Evolutionary conservation across 176 grass and related monocot genomes (phyloP).

Genomic region (Olyra latifolia): DNA sequence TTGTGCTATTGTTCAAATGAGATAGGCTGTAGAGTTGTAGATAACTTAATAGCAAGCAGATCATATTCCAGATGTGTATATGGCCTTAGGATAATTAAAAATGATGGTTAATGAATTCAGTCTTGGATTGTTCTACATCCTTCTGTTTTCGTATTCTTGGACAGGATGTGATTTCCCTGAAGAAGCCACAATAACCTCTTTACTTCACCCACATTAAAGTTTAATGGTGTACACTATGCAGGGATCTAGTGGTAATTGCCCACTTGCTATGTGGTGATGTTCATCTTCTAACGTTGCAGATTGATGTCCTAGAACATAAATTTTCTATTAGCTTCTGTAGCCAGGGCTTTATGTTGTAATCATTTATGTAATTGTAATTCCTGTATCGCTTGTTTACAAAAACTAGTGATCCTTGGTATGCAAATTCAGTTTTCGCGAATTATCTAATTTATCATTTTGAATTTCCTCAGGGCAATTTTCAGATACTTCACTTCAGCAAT

Average conservation of each 20-base stretch:
- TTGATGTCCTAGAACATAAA: not conserved
- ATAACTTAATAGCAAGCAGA: not conserved
- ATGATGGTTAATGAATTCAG: not conserved
- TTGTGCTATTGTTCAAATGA: not conserved
- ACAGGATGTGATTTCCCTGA: not conserved
- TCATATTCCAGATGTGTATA: conserved; percentile 6
- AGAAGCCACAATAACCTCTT: conserved; percentile 7
- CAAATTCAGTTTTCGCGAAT: not conserved
- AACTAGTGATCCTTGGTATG: not conserved
- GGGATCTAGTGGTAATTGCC: not conserved
- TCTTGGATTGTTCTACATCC: not conserved
- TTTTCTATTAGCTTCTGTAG: not conserved
- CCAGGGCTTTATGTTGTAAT: not conserved
- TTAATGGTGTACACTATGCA: not conserved
- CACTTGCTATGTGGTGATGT: not conserved
- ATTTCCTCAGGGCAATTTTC: conserved; percentile 71
- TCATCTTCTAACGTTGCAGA: conserved; percentile 4
- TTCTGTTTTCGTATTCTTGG: not conserved
- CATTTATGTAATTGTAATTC: not conserved
- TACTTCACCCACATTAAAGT: not conserved
- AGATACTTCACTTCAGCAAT: conserved; percentile 81
- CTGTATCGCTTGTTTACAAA: conserved; percentile 12
- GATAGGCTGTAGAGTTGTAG: not conserved
- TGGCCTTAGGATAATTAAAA: not conserved
- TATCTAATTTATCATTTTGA: conserved; percentile 27